phyloP scores from a whole-genome alignment of 2,329 filamentous ascomycete genomes.

The Ceratocystis lukuohia region DNA sequence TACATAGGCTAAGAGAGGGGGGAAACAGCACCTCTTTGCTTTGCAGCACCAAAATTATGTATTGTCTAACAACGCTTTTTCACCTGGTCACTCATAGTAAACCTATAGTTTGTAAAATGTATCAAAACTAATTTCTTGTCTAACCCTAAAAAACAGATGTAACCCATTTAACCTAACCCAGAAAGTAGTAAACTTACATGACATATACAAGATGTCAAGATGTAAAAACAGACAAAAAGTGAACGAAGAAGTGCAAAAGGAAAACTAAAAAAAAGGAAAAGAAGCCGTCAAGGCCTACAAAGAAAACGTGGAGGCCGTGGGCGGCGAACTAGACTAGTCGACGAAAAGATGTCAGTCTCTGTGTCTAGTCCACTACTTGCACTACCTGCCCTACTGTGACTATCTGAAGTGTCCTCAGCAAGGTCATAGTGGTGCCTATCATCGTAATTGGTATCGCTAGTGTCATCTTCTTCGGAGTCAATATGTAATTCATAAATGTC shows the following conservation, averaged over 20 bases:
- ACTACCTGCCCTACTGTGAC: conserved; percentile 26
- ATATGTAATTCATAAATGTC: conserved; percentile 22
- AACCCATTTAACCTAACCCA: not conserved
- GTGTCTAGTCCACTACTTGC: conserved; percentile 21
- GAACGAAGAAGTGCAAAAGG: conserved; percentile 1
- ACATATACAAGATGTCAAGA: not conserved
- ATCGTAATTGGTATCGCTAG: not conserved
- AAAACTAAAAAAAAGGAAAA: not conserved
- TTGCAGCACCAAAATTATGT: too few relatives aligned
- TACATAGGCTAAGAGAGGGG: not conserved
- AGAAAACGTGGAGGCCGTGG: not conserved
- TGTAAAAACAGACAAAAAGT: conserved; percentile 7
- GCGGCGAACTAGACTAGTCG: not conserved
- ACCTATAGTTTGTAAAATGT: not conserved
- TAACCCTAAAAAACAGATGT: not conserved
- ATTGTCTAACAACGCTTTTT: too few relatives aligned
- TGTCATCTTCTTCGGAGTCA: conserved; percentile 6
- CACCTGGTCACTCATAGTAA: too few relatives aligned
- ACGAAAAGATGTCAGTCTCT: conserved; percentile 2
- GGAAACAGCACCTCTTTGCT: not conserved
- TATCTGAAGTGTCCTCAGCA: conserved; percentile 25
- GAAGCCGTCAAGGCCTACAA: not conserved
- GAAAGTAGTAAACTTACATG: not conserved
- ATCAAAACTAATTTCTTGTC: conserved; percentile 5
- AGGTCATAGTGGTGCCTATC: not conserved